phyloP scores from a whole-genome alignment of 2,329 filamentous ascomycete species.

The Daldinia sp. region DNA sequence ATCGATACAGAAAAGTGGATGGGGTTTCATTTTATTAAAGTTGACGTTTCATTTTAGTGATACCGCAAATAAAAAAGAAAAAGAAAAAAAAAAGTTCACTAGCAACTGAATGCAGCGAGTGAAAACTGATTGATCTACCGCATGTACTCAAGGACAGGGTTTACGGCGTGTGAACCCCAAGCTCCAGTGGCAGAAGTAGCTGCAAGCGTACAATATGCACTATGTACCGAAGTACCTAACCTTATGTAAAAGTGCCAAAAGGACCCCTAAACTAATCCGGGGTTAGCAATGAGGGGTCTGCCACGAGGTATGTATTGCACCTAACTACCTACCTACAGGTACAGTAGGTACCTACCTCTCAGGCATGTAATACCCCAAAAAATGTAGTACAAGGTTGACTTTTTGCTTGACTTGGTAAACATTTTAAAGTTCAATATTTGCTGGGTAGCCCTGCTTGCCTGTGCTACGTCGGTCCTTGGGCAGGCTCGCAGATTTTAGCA shows the following conservation, averaged over 20 bases:
- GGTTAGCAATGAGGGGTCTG: conserved; percentile 23
- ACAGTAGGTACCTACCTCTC: no score
- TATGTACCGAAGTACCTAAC: neutral
- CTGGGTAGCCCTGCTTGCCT: conserved; percentile 13
- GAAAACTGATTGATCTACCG: conserved; percentile 34
- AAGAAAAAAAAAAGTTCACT: conserved; percentile 10
- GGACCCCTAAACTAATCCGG: conserved; percentile 35
- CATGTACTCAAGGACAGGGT: conserved; percentile 35
- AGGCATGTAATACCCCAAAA: neutral
- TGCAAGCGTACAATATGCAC: conserved; percentile 27
- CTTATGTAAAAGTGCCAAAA: conserved; percentile 13
- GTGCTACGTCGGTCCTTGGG: conserved; percentile 26
- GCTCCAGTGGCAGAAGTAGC: conserved; percentile 6
- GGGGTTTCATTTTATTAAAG: no score
- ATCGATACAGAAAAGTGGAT: no score
- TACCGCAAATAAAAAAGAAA: no score
- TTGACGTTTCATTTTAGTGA: no score
- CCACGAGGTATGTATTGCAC: neutral
- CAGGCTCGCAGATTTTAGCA: conserved; percentile 42
- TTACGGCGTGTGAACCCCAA: conserved; percentile 24
- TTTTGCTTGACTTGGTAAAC: neutral
- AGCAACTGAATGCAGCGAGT: conserved; percentile 24
- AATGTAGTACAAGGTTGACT: neutral
- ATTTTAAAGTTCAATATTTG: conserved; percentile 11
- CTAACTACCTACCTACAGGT: neutral